Percentiles rank a stretch among this genome's conserved stretches.
Conservation (phyloP, 2,329 filamentous ascomycete genomes). For the Celoporthe dispersa region DNA sequence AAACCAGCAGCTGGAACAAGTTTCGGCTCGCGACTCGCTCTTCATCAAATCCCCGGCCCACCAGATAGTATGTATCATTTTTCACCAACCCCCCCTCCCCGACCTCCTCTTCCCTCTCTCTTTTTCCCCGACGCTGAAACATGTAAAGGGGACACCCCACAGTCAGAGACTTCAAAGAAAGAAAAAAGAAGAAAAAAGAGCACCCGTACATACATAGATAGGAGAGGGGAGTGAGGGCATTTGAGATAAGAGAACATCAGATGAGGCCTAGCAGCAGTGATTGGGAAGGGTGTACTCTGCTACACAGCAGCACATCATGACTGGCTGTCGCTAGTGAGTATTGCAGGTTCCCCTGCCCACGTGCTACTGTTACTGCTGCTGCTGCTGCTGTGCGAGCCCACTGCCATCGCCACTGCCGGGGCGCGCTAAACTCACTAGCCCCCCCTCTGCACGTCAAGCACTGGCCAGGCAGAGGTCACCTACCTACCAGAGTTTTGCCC, state of each 20-base stretch:
- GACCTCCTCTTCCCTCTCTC: no score
- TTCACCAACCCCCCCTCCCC: not conserved
- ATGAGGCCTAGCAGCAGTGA: not conserved
- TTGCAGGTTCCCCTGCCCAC: not conserved
- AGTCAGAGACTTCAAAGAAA: not conserved
- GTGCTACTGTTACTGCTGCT: not conserved
- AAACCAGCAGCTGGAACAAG: not conserved
- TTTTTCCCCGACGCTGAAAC: not conserved
- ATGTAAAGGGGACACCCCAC: not conserved
- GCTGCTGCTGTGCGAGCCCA: not conserved
- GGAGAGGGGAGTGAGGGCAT: not conserved
- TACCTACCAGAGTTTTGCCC: constrained; percentile 3
- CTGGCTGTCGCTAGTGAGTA: not conserved
- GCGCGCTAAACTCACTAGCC: not conserved
- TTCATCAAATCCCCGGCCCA: not conserved
- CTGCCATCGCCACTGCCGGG: not conserved
- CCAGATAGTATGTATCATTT: not conserved
- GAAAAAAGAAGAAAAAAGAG: not conserved
- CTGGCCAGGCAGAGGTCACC: not conserved
- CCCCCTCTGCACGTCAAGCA: not conserved
- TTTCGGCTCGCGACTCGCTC: constrained; percentile 16
- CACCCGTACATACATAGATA: not conserved
- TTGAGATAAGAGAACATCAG: not conserved
- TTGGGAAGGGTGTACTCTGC: not conserved
- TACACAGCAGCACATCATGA: not conserved